These are phyloP conservation scores for Crassisporium funariophilum DNA, from an alignment of 768 basidiomycete genomes.

Conservation along the genomic window DNA sequence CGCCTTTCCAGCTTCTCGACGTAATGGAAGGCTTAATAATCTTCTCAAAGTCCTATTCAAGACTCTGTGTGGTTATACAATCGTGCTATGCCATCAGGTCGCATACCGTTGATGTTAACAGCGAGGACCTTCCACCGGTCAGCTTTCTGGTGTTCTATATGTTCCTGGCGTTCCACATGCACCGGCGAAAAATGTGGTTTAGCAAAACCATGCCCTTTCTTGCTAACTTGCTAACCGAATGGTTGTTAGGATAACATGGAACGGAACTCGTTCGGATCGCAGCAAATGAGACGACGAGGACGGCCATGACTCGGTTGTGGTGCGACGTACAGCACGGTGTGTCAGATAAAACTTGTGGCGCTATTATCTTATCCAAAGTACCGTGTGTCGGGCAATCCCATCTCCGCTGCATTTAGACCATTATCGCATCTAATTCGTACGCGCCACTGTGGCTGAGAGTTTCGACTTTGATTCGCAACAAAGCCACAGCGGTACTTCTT, in stretches of 20 bases:
- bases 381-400: neutral
- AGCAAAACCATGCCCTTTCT: too few species aligned
- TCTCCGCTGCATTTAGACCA: too few species aligned
- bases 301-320: constrained; percentile 1
- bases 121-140: too few species aligned
- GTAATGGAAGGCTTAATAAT: constrained; percentile 16
- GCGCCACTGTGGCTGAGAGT: neutral
- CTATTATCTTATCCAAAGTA: neutral
- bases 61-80: constrained; percentile 1
- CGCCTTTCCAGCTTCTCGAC: constrained; percentile 10
- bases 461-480: too few species aligned
- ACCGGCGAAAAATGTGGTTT: too few species aligned
- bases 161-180: too few species aligned
- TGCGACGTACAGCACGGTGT: constrained; percentile 3
- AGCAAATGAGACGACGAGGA: neutral
- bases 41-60: neutral
- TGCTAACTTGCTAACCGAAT: constrained; percentile 7
- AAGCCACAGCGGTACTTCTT: too few species aligned
- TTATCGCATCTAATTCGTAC: too few species aligned
- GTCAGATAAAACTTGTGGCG: constrained; percentile 7
- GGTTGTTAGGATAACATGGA: neutral
- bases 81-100: neutral
- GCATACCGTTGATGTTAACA: too few species aligned
- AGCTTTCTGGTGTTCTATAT: too few species aligned
- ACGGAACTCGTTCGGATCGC: neutral